Evolutionary conservation across 805 yeast genomes (phyloP), one percentile per base, ranked within the genome.

Genomic region (Suhomyces prunicola): DNA sequence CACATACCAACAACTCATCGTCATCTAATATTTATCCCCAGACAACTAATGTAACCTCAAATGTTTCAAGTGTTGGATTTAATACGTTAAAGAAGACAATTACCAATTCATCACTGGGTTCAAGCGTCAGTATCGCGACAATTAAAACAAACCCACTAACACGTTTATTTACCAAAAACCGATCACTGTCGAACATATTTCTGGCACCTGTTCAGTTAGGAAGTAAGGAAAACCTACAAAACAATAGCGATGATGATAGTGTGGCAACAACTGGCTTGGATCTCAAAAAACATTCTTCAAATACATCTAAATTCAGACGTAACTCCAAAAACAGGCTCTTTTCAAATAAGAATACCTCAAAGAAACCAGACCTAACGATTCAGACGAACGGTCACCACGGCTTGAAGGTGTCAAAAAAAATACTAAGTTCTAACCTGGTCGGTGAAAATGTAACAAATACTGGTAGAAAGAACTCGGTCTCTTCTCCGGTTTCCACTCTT

Each of bases 401-500:
- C 13, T 52, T 63, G 24, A 61, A 60, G 47, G 60, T 60, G 1
- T 61, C 68, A 2, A 67, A 67, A 46, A 68, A 63, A 52, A 63
- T 65, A 8, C 47, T 63, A 9, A 65, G 58, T 27, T 58, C 66
- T 0, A 46, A 58, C 17, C 60, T 59, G 58, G 40, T 57, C 5
- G 57, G 57, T 29, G 63, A 60, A 6, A 48, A 58, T 12, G 36
- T 33, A 8, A 24, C 29, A 15, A 46, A 41, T 15, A 31, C 46
- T 13, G 50, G 50, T 9, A 52, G 72, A 47, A 67, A 60, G 44
- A 59, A 59, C 33, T 62, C 74, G 1, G 61, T 68, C 4, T 59
- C 57, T 47, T 70, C 74, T 0, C 74, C 74, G 6, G 69, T 61
- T 1, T 59, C 68, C 2, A 67, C 74, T 0, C 59, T 72, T 46